Evolutionary conservation across 208 protist genomes (phyloP), one percentile per base, ranked within the genome.

Genomic region (Naegleria lovaniensis): DNA sequence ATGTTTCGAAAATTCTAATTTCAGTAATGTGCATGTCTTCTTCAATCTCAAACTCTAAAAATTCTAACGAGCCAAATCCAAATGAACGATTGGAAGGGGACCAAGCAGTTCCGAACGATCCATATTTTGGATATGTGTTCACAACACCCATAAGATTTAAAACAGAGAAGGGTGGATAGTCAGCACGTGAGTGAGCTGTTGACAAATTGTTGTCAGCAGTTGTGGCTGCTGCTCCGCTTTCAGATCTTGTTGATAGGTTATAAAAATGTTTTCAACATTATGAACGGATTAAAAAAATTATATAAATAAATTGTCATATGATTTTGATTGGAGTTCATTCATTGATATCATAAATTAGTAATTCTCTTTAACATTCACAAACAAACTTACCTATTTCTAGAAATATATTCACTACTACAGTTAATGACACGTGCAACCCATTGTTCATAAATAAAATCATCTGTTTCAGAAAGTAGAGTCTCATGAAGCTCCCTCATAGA

Each of bases 1-100:
- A 88, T 39, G 85, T 88, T 88, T 88, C 85, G 36, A 88, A 88
- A 58, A 88, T 58, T 11, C 33, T 13, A 19, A 88, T n/a, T 39
- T 58, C 41, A 38, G 4, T 58, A 11, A 58, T 39, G 19, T 59
- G 41, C 29, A 85, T 48, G 7, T 85, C 83, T n/a, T 39, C 40
- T 25, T 85, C 83, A 48, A 85, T 51, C 41, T 85, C 40, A 40
- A 85, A 43, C 41, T 85, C 83, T 9, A 85, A 43, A 43, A 85
- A 85, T 85, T 85, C 83, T 19, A 40, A 48, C 0, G 83, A 85
- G 7, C 83, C 83, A 48, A 43, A 79, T 36, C 67, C 67, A 36
- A 36, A 79, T 36, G 67, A 43, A 33, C 83, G 6, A 48, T 39
- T 85, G 0, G 83, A 16, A 48, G 83, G 83, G 2, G 83, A 85